A percentile compares a stretch with the other conserved stretches of the same genome.
These are phyloP conservation scores for Globisporangium paddicum DNA, from an alignment of 352 stramenopile genomes.

Conservation along the genomic window DNA sequence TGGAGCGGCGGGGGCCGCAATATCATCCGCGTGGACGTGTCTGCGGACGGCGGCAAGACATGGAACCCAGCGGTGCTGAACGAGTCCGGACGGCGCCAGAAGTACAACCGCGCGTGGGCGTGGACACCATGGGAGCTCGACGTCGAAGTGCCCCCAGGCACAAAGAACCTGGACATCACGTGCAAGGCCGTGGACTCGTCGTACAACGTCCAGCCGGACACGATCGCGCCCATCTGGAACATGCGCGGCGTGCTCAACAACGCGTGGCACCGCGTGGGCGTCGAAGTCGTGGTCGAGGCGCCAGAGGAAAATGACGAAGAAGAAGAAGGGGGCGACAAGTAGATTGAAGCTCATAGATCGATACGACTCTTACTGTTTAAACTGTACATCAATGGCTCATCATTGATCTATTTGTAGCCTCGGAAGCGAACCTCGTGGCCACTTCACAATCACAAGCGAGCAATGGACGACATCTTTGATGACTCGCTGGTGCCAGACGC, in stretches of 20 bases:
- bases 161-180: constrained; percentile 81
- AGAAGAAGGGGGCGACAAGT: constrained; percentile 8
- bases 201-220: constrained; percentile 97
- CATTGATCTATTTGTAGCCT: background rate
- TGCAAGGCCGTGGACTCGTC: constrained; percentile 94
- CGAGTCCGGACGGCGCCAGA: constrained; percentile 79
- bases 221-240: constrained; percentile 95
- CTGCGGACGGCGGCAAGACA: constrained; percentile 90
- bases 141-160: constrained; percentile 82
- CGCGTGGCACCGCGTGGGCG: constrained; percentile 90
- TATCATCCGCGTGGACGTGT: constrained; percentile 96
- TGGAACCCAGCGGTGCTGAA: constrained; percentile 90
- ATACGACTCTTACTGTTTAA: constrained; percentile 4
- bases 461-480: constrained; percentile 77
- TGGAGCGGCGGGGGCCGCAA: constrained; percentile 93
- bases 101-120: constrained; percentile 90
- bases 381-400: background rate
- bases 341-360: background rate
- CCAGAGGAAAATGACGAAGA: constrained; percentile 36
- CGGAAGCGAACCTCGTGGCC: background rate
- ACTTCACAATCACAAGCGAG: background rate
- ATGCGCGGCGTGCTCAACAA: constrained; percentile 97
- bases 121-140: constrained; percentile 96
- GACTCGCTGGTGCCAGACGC: constrained; percentile 52
- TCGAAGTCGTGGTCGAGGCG: constrained; percentile 49